Evolutionary conservation across 768 basidiomycete genomes (phyloP).

Genomic region (Sarcodon sp.): DNA sequence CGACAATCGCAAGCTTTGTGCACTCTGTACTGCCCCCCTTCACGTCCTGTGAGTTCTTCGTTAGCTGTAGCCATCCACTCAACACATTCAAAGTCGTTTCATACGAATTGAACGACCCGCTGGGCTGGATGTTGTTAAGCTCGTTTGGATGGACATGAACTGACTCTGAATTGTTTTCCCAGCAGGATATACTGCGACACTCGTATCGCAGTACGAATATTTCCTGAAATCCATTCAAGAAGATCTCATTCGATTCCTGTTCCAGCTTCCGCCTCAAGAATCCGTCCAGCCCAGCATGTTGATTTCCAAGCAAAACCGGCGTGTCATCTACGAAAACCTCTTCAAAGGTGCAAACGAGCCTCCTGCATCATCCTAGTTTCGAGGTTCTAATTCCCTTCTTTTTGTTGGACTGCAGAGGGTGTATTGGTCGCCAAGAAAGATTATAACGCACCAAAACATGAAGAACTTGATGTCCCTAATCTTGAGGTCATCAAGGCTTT

Average conservation of each 20-base stretch:
- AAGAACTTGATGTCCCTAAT: slow-evolving; percentile 64
- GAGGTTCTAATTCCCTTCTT: not conserved
- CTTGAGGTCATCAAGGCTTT: slow-evolving; percentile 63
- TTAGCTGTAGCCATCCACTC: no score
- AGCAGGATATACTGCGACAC: no score
- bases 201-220: not conserved
- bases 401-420: slow-evolving; percentile 51
- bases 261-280: slow-evolving; percentile 18
- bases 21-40: no score
- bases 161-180: no score
- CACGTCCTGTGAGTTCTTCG: no score
- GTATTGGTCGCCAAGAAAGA: slow-evolving; percentile 99
- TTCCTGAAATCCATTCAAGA: not conserved
- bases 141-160: no score
- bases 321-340: slow-evolving; percentile 97
- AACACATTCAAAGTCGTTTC: no score
- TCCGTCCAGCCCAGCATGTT: slow-evolving; percentile 60
- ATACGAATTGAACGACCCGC: no score
- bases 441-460: slow-evolving; percentile 94
- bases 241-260: no score
- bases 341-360: slow-evolving; percentile 74
- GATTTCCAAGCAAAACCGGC: slow-evolving; percentile 91
- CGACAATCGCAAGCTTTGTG: no score
- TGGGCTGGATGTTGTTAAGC: no score
- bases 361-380: not conserved